Evolutionary conservation across 1,284 basidiomycete genomes (phyloP).

Genomic region (Thecaphora thlaspeos): DNA sequence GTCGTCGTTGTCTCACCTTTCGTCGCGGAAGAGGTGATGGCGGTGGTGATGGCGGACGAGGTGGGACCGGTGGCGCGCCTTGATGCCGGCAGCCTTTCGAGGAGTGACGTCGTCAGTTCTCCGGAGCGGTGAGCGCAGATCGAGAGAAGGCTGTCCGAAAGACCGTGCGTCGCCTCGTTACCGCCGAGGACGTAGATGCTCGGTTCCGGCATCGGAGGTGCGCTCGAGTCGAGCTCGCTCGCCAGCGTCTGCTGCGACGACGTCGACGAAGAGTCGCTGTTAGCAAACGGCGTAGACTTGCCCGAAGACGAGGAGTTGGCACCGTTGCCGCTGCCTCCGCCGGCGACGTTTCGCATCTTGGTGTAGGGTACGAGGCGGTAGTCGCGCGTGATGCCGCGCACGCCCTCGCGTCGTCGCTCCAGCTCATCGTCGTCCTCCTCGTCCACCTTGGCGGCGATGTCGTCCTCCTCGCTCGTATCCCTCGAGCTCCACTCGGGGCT

Average conservation of each 20-base stretch:
- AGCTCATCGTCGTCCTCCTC: constrained; percentile 39
- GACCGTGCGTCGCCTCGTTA: constrained; percentile 54
- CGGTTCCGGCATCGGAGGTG: constrained; percentile 11
- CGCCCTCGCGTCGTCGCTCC: constrained; percentile 24
- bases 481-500: constrained; percentile 24
- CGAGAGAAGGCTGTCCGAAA: constrained; percentile 49
- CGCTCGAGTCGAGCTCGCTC: constrained; percentile 4
- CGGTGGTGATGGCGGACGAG: not conserved
- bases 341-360: constrained; percentile 6
- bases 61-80: constrained; percentile 8
- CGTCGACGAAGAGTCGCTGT: constrained; percentile 24
- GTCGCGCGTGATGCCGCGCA: constrained; percentile 54
- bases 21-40: constrained; percentile 1
- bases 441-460: constrained; percentile 22
- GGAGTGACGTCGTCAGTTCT: constrained; percentile 39
- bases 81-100: constrained; percentile 14
- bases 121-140: constrained; percentile 52
- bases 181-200: constrained; percentile 51
- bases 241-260: constrained; percentile 29
- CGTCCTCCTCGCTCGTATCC: constrained; percentile 36
- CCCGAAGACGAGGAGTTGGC: constrained; percentile 8
- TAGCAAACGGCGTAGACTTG: constrained; percentile 18
- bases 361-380: constrained; percentile 45
- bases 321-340: constrained; percentile 8
- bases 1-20: not conserved